phyloP scores from a whole-genome alignment of 2,329 filamentous ascomycete genomes.

The Diaporthe batatas region DNA sequence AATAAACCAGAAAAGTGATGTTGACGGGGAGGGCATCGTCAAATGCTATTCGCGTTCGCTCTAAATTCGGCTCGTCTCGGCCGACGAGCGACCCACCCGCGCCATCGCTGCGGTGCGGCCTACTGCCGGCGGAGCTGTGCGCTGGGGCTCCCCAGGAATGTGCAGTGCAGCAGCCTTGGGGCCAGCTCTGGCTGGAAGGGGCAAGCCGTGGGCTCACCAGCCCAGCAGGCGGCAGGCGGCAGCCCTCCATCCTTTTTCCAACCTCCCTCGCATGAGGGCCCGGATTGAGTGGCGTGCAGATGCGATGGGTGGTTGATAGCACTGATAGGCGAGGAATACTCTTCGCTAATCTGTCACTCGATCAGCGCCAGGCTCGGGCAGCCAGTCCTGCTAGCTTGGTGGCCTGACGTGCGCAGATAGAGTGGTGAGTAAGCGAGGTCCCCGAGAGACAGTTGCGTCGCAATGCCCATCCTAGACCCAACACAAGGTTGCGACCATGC shows the following conservation, averaged over 20 bases:
- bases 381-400: constrained; percentile 1
- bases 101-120: constrained; percentile 14
- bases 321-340: background rate
- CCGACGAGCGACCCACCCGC: constrained; percentile 10
- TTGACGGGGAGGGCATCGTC: background rate
- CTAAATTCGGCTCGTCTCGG: constrained; percentile 11
- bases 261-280: constrained; percentile 2
- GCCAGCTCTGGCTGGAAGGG: background rate
- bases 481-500: background rate
- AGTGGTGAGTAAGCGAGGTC: constrained; percentile 36
- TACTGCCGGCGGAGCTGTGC: constrained; percentile 37
- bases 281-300: background rate
- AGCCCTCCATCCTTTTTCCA: background rate
- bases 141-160: constrained; percentile 2
- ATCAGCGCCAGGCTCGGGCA: background rate
- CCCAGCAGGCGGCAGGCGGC: background rate
- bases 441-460: constrained; percentile 20
- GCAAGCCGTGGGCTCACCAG: constrained; percentile 3
- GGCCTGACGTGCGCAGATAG: constrained; percentile 10
- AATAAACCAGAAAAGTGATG: background rate
- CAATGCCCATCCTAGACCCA: background rate
- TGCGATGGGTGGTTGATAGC: background rate
- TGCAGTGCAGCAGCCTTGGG: background rate
- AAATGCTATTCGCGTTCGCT: constrained; percentile 4
- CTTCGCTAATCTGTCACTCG: background rate